Conservation (phyloP, 2,329 filamentous ascomycete species). For the Clarireedia paspali region DNA sequence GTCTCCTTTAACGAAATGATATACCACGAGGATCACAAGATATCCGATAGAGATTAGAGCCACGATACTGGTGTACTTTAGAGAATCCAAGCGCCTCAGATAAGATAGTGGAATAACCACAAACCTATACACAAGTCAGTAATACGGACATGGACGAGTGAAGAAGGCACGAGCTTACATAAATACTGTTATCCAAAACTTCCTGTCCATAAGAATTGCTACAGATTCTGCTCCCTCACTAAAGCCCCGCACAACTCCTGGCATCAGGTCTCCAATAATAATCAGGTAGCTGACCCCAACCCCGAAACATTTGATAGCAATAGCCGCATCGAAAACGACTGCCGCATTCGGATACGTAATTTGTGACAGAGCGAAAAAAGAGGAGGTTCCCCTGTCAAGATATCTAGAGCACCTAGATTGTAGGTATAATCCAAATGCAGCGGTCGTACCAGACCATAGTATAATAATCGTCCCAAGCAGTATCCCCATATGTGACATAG, state of each 20-base stretch:
- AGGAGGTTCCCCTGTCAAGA: conserved; percentile 77
- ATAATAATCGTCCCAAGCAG: conserved; percentile 77
- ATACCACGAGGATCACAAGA: conserved; percentile 84
- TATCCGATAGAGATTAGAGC: conserved; percentile 92
- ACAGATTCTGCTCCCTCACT: conserved; percentile 52
- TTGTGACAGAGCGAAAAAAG: conserved; percentile 95
- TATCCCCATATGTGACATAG: conserved; percentile 93
- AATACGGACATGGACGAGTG: background rate
- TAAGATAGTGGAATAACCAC: conserved; percentile 93
- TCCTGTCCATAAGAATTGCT: conserved; percentile 75
- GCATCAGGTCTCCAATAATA: conserved; percentile 98
- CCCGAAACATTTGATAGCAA: conserved; percentile 96
- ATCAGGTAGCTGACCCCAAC: conserved; percentile 97
- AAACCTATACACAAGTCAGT: conserved; percentile 45
- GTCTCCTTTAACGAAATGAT: conserved; percentile 78
- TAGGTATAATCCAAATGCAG: conserved; percentile 89
- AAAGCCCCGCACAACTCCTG: conserved; percentile 82
- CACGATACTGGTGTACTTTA: conserved; percentile 94
- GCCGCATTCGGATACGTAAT: conserved; percentile 95
- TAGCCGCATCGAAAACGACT: conserved; percentile 90
- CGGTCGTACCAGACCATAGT: conserved; percentile 81
- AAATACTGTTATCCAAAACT: conserved; percentile 97
- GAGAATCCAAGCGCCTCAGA: conserved; percentile 79
- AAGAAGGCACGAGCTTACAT: conserved; percentile 49
- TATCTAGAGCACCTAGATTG: conserved; percentile 91